phyloP scores from a whole-genome alignment of 2,329 filamentous ascomycete genomes.

The Dryadomyces sulphureus region DNA sequence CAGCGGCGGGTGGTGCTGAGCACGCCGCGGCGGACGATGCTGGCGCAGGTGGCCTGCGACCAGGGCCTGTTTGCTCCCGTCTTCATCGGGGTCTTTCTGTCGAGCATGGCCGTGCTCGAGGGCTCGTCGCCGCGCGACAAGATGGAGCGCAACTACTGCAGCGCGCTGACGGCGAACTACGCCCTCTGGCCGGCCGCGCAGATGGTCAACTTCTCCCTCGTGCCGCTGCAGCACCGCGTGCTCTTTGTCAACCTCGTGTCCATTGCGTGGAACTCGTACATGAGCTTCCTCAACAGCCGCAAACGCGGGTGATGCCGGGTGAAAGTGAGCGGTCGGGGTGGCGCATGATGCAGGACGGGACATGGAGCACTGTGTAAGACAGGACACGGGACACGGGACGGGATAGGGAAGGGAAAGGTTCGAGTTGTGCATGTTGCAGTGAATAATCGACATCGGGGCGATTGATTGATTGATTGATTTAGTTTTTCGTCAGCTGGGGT shows the following conservation, averaged over 20 bases:
- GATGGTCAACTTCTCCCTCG: constrained; percentile 71
- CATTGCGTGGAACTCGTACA: constrained; percentile 50
- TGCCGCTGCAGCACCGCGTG: constrained; percentile 71
- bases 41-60: constrained; percentile 66
- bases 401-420: neutral
- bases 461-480: no score
- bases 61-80: constrained; percentile 73
- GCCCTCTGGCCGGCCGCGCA: constrained; percentile 81
- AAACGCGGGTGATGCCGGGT: no score
- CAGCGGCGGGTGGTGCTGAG: constrained; percentile 51
- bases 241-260: constrained; percentile 75
- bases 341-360: neutral
- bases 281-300: constrained; percentile 44
- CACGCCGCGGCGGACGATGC: constrained; percentile 52
- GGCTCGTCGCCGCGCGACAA: constrained; percentile 48
- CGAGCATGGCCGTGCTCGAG: constrained; percentile 72
- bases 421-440: no score
- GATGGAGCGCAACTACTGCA: constrained; percentile 53
- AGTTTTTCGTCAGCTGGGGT: no score
- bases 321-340: neutral
- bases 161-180: constrained; percentile 70
- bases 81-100: constrained; percentile 69
- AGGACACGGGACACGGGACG: neutral
- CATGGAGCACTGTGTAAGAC: no score
- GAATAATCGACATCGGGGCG: no score